phyloP scores from a whole-genome alignment of 2,329 filamentous ascomycete genomes.

The Fusarium sp. region DNA sequence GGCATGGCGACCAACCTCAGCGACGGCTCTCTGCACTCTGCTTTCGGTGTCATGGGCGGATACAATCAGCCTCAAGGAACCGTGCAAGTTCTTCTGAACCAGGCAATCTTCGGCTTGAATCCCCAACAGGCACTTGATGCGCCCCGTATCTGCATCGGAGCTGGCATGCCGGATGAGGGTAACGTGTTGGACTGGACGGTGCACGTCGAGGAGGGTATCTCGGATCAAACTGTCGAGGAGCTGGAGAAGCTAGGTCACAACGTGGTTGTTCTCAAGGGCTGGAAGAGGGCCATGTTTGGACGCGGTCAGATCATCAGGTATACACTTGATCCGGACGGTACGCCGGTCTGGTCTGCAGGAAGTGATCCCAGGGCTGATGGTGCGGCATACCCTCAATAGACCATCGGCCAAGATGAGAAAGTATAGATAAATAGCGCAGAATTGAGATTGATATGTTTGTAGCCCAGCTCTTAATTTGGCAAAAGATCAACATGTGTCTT shows the following conservation, averaged over 20 bases:
- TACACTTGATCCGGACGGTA: constrained; percentile 75
- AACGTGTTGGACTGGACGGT: constrained; percentile 70
- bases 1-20: constrained; percentile 82
- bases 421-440: no score
- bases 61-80: constrained; percentile 99
- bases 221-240: constrained; percentile 70
- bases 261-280: constrained; percentile 73
- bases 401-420: accelerated
- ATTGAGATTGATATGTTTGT: not conserved
- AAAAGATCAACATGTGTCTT: constrained; percentile 1
- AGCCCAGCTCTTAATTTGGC: not conserved
- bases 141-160: constrained; percentile 87
- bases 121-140: constrained; percentile 92
- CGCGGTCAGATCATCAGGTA: constrained; percentile 86
- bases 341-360: constrained; percentile 83
- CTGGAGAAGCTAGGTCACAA: constrained; percentile 76
- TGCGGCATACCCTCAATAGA: constrained; percentile 62
- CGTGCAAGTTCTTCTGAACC: constrained; percentile 90
- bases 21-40: constrained; percentile 79
- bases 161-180: constrained; percentile 71
- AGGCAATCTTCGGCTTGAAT: constrained; percentile 80
- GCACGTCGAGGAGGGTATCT: constrained; percentile 84
- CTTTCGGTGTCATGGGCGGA: constrained; percentile 97
- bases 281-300: constrained; percentile 76
- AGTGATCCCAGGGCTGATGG: constrained; percentile 92